phyloP scores from a whole-genome alignment of 192 early-diverging fungal genomes.

The Podila horticola region DNA sequence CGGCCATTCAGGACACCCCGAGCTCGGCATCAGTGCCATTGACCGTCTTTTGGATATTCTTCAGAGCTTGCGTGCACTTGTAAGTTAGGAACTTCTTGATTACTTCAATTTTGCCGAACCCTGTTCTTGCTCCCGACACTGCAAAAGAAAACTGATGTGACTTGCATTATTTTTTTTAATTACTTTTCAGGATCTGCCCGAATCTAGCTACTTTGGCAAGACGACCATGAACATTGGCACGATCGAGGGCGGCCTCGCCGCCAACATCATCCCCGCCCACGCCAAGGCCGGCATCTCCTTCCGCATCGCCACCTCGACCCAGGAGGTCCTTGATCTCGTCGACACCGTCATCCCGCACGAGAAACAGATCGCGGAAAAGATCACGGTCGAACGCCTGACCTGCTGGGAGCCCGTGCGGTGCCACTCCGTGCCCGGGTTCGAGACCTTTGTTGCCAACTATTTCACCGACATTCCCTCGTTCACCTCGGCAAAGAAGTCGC shows the following conservation, averaged over 20 bases:
- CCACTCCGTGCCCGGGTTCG: conserved; percentile 41
- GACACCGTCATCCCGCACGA: conserved; percentile 26
- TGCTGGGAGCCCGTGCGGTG: conserved; percentile 58
- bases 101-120: background rate
- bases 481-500: conserved; percentile 34
- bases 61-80: conserved; percentile 39
- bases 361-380: conserved; percentile 39
- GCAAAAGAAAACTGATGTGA: background rate
- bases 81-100: conserved; percentile 9
- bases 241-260: conserved; percentile 57
- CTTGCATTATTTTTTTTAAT: background rate
- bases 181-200: conserved; percentile 41
- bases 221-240: conserved; percentile 60
- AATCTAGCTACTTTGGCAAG: conserved; percentile 49
- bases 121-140: background rate
- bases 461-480: conserved; percentile 53
- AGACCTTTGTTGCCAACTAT: conserved; percentile 51
- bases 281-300: conserved; percentile 53
- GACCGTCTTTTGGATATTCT: conserved; percentile 54
- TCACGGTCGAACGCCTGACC: conserved; percentile 30
- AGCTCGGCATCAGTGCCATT: conserved; percentile 56
- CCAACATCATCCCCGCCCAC: conserved; percentile 59
- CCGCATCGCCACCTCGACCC: conserved; percentile 54
- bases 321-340: conserved; percentile 49
- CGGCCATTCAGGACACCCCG: conserved; percentile 53